These are phyloP conservation scores for Mortierella hygrophila DNA, from an alignment of 192 early-diverging fungal genomes.

Conservation along the genomic window DNA sequence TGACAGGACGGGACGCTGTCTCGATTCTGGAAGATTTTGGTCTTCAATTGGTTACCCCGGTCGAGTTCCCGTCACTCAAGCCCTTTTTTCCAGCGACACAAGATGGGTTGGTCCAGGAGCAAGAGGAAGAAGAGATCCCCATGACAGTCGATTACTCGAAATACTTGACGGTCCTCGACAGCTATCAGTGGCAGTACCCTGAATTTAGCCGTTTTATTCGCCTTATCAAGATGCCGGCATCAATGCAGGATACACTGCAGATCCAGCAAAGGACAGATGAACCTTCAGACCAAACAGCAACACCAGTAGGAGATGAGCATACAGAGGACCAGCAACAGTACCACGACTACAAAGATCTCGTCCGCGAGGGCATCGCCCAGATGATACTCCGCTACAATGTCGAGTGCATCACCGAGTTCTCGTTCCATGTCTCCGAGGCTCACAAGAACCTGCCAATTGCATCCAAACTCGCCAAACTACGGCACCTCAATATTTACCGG, in stretches of 20 bases:
- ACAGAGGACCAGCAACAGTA: background rate
- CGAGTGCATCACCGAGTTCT: background rate
- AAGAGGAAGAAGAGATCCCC: background rate
- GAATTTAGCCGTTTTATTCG: background rate
- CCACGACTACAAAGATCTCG: background rate
- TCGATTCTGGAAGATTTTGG: slow-evolving; percentile 1
- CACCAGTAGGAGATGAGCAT: background rate
- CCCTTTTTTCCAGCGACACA: background rate
- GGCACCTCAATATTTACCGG: background rate
- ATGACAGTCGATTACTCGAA: slow-evolving; percentile 10
- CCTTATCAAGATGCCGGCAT: background rate
- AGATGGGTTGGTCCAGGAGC: background rate
- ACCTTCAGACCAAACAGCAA: background rate
- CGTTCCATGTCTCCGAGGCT: background rate
- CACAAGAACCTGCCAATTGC: background rate
- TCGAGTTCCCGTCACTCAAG: background rate
- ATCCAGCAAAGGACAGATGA: background rate
- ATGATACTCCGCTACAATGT: slow-evolving; percentile 9
- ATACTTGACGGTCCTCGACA: background rate
- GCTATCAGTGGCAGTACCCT: background rate
- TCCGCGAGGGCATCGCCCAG: background rate
- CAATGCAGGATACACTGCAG: background rate
- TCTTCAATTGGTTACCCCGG: background rate
- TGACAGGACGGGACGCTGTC: background rate
- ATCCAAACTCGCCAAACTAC: background rate